Evolutionary conservation across 305 asterid species (phyloP).

Genomic region (Solanum hybrid): DNA sequence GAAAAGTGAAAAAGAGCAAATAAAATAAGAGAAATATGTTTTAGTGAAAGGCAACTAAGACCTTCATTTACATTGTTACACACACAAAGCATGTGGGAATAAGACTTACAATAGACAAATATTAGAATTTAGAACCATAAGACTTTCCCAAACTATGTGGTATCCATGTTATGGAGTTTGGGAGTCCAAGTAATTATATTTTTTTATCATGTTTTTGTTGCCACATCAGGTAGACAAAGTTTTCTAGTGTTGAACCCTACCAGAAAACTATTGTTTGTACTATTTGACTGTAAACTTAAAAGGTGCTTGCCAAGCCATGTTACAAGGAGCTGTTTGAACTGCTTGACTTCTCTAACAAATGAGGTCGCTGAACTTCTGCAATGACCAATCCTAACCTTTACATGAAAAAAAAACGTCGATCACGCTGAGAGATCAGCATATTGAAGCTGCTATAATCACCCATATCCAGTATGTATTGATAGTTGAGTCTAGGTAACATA

Average conservation of each 20-base stretch:
- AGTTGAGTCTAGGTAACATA: neutral
- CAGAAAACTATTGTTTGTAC: neutral
- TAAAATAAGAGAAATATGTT: neutral
- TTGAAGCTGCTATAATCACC: neutral
- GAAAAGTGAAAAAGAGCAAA: neutral
- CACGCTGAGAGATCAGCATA: neutral
- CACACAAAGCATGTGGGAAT: neutral
- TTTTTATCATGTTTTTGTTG: neutral
- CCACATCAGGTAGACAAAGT: neutral
- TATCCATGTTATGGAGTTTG: neutral
- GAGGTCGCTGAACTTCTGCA: neutral
- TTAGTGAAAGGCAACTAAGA: neutral
- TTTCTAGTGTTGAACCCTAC: neutral
- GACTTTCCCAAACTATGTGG: neutral
- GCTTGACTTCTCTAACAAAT: neutral
- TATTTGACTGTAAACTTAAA: neutral
- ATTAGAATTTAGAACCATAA: neutral
- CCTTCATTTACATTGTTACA: neutral
- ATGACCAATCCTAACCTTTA: neutral
- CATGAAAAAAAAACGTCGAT: neutral
- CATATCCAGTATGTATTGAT: neutral
- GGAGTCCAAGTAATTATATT: neutral
- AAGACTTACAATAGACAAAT: neutral
- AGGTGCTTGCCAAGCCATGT: neutral
- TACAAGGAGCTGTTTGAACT: neutral